phyloP scores from a whole-genome alignment of 164 flowering plant genomes.

The Kalanchoe fedtschenkoi region DNA sequence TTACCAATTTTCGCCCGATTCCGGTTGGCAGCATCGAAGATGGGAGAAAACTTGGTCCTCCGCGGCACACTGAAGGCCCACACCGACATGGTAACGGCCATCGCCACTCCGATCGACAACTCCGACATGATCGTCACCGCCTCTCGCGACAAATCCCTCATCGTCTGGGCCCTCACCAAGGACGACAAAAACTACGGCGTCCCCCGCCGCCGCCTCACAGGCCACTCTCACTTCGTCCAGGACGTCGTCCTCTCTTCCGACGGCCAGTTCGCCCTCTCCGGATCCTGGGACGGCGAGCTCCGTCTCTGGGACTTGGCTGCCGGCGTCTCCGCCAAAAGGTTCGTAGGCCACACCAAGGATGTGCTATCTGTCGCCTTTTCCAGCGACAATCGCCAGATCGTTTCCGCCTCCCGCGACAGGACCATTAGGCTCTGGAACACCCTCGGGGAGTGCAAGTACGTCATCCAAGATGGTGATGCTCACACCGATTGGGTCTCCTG shows the following conservation, averaged over 20 bases:
- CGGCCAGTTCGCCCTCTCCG: constrained; percentile 85
- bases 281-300: constrained; percentile 85
- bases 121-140: constrained; percentile 73
- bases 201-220: constrained; percentile 72
- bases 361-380: constrained; percentile 79
- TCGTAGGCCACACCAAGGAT: constrained; percentile 78
- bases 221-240: constrained; percentile 88
- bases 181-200: constrained; percentile 54
- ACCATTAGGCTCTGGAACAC: constrained; percentile 88
- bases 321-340: constrained; percentile 63
- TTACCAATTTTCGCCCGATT: too few relatives aligned
- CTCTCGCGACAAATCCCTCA: constrained; percentile 80
- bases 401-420: constrained; percentile 73
- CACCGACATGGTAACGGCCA: constrained; percentile 82
- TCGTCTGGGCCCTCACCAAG: constrained; percentile 68
- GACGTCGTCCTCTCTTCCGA: constrained; percentile 91
- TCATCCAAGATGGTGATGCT: constrained; percentile 53
- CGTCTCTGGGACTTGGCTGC: constrained; percentile 74
- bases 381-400: constrained; percentile 76
- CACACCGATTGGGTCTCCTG: constrained; percentile 80
- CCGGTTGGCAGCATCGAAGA: not conserved
- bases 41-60: constrained; percentile 12
- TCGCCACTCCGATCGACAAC: constrained; percentile 87
- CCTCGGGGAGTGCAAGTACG: constrained; percentile 82
- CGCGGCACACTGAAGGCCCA: constrained; percentile 72